Evolutionary conservation across 2,329 filamentous ascomycete genomes (phyloP).

Genomic region (Botrytis hyacinthi): DNA sequence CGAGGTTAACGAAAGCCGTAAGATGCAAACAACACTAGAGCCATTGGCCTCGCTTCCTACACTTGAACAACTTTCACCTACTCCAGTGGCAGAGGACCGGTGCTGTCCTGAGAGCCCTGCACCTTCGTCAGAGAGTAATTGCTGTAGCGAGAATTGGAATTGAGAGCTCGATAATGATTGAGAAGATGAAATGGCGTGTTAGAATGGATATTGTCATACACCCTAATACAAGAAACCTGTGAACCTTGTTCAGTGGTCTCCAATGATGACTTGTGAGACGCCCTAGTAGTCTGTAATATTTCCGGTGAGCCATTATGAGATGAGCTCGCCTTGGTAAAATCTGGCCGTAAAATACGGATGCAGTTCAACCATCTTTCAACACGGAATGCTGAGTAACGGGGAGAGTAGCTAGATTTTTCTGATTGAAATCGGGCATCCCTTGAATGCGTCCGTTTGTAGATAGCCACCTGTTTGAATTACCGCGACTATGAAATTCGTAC

Average conservation of each 20-base stretch:
- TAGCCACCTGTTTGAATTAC: neutral
- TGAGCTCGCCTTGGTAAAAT: neutral
- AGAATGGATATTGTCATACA: constrained; percentile 1
- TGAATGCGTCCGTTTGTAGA: neutral
- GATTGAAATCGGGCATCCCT: neutral
- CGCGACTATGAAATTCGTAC: too few species aligned
- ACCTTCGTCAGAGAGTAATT: neutral
- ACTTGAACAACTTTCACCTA: constrained; percentile 1
- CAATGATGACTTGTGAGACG: neutral
- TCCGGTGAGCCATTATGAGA: neutral
- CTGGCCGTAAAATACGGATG: neutral
- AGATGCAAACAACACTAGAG: neutral
- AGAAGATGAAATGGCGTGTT: neutral
- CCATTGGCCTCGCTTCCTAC: neutral
- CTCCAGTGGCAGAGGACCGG: neutral
- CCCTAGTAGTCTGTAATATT: neutral
- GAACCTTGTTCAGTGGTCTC: neutral
- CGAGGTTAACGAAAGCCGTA: constrained; percentile 1
- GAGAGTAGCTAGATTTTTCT: neutral
- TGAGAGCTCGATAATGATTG: neutral
- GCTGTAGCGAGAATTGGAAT: neutral
- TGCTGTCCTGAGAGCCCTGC: neutral
- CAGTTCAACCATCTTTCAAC: neutral
- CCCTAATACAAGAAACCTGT: neutral
- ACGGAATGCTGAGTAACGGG: neutral